Evolutionary conservation across 2,329 filamentous ascomycete species (phyloP).

Genomic region (Lecanicillium sp.): DNA sequence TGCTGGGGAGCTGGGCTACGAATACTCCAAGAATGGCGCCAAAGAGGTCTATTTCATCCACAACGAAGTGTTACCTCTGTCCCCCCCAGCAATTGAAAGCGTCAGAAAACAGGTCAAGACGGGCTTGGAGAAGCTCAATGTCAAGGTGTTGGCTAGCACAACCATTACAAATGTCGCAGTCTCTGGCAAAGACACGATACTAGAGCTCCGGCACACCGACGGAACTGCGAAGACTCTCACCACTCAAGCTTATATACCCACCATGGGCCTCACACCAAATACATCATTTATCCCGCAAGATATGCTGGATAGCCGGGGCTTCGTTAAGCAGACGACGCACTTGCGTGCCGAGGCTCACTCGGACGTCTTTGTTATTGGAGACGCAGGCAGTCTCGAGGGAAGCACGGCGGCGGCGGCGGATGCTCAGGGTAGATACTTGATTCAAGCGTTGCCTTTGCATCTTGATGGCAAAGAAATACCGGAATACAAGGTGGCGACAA

Average conservation of each 20-base stretch:
- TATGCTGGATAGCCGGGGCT: slow-evolving; percentile 25
- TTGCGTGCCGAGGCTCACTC: slow-evolving; percentile 26
- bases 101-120: slow-evolving; percentile 29
- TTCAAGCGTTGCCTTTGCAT: slow-evolving; percentile 25
- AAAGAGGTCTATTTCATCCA: slow-evolving; percentile 40
- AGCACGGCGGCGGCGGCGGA: slow-evolving; percentile 23
- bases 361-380: slow-evolving; percentile 37
- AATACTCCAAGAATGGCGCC: slow-evolving; percentile 31
- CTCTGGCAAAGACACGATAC: slow-evolving; percentile 18
- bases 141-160: slow-evolving; percentile 31
- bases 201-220: slow-evolving; percentile 25
- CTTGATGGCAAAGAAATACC: slow-evolving; percentile 20
- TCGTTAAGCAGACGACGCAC: slow-evolving; percentile 27
- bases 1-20: slow-evolving; percentile 40
- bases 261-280: slow-evolving; percentile 37
- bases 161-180: slow-evolving; percentile 23
- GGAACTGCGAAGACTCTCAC: slow-evolving; percentile 28
- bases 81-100: slow-evolving; percentile 20
- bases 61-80: slow-evolving; percentile 29
- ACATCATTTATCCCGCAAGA: slow-evolving; percentile 30
- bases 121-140: slow-evolving; percentile 34
- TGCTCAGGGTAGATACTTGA: slow-evolving; percentile 23
- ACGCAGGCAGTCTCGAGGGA: slow-evolving; percentile 31
- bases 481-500: slow-evolving; percentile 21
- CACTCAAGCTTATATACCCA: slow-evolving; percentile 38